Conservation (phyloP, 257 asterid genomes). For the Scutellaria barbata region DNA sequence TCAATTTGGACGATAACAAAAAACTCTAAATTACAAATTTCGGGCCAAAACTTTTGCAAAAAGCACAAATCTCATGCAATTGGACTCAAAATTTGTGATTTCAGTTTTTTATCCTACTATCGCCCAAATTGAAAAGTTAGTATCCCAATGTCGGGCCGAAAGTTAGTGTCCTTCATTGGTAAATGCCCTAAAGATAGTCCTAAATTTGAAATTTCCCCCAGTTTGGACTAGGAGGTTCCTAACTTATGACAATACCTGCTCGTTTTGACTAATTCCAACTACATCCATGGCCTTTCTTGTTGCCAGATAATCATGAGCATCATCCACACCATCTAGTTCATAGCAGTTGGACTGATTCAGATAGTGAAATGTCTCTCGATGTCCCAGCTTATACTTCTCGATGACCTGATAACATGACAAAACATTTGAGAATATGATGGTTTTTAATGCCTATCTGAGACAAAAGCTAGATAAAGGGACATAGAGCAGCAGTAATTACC, state of each 20-base stretch:
- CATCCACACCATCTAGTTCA: conserved; percentile 74
- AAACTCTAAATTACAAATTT: no score
- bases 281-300: conserved; percentile 95
- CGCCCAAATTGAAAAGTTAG: no score
- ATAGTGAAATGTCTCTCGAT: conserved; percentile 77
- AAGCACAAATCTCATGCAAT: no score
- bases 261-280: conserved; percentile 79
- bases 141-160: no score
- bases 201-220: no score
- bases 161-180: no score
- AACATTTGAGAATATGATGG: conserved; percentile 31
- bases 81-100: no score
- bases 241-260: conserved; percentile 61
- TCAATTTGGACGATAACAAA: no score
- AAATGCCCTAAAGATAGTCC: no score
- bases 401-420: conserved; percentile 63
- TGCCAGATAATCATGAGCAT: conserved; percentile 80
- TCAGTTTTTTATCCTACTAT: no score
- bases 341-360: conserved; percentile 84
- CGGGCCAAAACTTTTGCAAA: no score
- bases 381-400: conserved; percentile 78
- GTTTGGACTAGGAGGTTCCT: conserved; percentile 28
- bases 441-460: conserved; percentile 8
- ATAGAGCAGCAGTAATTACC: conserved; percentile 47
- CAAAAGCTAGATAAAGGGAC: conserved; percentile 31